Evolutionary conservation across 306 rosid genomes (phyloP).

Genomic region (Acacia acuminata): DNA sequence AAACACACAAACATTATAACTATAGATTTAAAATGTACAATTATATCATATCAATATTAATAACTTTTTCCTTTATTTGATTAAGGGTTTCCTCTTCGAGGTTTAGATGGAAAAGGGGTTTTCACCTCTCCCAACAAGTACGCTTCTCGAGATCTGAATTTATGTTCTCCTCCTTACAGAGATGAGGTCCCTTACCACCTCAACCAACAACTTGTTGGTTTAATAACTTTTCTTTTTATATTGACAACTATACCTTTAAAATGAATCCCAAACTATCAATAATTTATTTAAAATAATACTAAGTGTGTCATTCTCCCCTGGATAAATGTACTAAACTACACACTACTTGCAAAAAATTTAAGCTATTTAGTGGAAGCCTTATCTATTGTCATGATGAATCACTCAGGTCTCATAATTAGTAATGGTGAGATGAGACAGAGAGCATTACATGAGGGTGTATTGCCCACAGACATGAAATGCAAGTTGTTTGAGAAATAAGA

Average conservation of each 20-base stretch:
- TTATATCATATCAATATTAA: too few species aligned
- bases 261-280: not conserved
- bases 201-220: too few species aligned
- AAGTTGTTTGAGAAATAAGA: not conserved
- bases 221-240: not conserved
- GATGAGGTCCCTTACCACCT: too few species aligned
- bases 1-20: too few species aligned
- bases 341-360: not conserved
- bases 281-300: not conserved
- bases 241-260: not conserved
- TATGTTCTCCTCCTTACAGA: too few species aligned
- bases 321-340: not conserved
- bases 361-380: not conserved
- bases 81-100: too few species aligned
- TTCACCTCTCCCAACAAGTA: too few species aligned
- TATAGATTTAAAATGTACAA: too few species aligned
- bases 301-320: not conserved
- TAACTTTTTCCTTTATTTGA: too few species aligned
- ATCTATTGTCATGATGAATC: slow-evolving; percentile 23
- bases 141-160: too few species aligned
- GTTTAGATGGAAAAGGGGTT: too few species aligned
- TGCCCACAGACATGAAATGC: not conserved
- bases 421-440: not conserved
- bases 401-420: not conserved
- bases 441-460: slow-evolving; percentile 7